Conservation (phyloP, 306 rosid genomes). For the Gastrolobium villosum region DNA sequence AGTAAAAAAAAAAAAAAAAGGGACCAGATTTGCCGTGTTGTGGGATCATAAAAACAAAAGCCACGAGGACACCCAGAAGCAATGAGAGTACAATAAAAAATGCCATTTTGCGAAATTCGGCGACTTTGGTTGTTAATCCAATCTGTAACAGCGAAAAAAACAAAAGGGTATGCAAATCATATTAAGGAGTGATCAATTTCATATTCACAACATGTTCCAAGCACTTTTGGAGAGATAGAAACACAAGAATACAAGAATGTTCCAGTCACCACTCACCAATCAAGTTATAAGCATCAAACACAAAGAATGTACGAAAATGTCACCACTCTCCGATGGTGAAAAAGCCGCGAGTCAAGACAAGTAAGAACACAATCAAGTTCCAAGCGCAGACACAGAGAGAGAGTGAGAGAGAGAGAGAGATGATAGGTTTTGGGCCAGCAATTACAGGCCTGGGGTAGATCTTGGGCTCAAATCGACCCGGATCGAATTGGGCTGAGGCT, state of each 20-base stretch:
- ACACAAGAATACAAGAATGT: background rate
- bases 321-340: background rate
- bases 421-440: background rate
- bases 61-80: constrained; percentile 63
- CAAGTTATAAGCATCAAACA: constrained; percentile 1
- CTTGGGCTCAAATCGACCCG: constrained; percentile 1
- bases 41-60: constrained; percentile 57
- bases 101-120: constrained; percentile 51
- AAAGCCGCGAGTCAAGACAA: constrained; percentile 6
- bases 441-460: background rate
- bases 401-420: background rate
- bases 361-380: background rate
- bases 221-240: background rate
- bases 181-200: constrained; percentile 6
- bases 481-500: background rate
- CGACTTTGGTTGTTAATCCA: constrained; percentile 43
- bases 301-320: background rate
- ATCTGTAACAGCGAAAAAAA: constrained; percentile 39
- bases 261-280: constrained; percentile 14
- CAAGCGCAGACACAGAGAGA: constrained; percentile 2
- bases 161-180: constrained; percentile 28
- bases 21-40: constrained; percentile 58
- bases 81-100: constrained; percentile 60
- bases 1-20: background rate
- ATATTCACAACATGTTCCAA: background rate